Conservation (phyloP, 345 rosid genomes). For the Cardamine chenopodiifolia region DNA sequence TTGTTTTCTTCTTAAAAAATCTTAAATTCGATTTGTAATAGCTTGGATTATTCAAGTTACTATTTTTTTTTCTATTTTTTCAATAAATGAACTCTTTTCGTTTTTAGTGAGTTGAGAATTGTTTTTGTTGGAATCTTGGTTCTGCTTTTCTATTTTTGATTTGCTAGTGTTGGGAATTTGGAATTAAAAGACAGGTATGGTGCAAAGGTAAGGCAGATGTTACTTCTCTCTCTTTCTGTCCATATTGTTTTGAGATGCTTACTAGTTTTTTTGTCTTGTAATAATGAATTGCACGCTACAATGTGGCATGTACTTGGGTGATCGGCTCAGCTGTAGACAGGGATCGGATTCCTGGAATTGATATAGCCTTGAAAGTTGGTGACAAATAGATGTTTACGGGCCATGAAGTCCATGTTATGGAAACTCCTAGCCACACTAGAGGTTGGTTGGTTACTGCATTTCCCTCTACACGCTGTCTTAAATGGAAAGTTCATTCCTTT, state of each 20-base stretch:
- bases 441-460: slow-evolving; percentile 49
- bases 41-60: not conserved
- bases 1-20: not conserved
- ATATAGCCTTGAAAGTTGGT: slow-evolving; percentile 82
- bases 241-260: not conserved
- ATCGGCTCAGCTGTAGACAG: slow-evolving; percentile 80
- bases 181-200: slow-evolving; percentile 94
- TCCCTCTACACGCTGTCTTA: not conserved
- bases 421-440: slow-evolving; percentile 96
- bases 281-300: not conserved
- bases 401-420: too few species aligned
- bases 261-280: not conserved
- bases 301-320: slow-evolving; percentile 50
- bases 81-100: not conserved
- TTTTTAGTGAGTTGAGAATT: not conserved
- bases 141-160: too few species aligned
- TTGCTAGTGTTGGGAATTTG: too few species aligned
- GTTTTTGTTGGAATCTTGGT: too few species aligned
- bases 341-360: slow-evolving; percentile 92
- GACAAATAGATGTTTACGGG: slow-evolving; percentile 99
- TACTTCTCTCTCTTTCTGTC: not conserved
- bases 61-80: too few species aligned
- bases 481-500: not conserved
- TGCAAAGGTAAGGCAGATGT: slow-evolving; percentile 70
- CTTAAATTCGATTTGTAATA: not conserved